Evolutionary conservation across 805 yeast species (phyloP).

Genomic region (Maudiozyma turicensis): DNA sequence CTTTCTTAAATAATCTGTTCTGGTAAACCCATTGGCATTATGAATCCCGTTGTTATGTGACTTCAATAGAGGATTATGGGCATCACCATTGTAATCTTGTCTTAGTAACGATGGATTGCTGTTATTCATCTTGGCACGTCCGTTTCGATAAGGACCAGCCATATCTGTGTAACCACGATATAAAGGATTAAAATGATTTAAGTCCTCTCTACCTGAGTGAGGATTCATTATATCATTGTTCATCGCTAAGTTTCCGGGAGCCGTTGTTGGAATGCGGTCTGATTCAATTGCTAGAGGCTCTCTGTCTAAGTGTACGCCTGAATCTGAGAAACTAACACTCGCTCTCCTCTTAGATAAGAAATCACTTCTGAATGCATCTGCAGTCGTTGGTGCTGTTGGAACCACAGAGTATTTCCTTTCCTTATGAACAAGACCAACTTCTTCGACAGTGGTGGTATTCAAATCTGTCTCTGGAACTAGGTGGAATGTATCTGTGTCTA

Average conservation of each 20-base stretch:
- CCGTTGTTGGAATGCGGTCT: not conserved
- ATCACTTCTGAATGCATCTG: conserved; percentile 13
- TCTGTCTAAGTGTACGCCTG: conserved; percentile 1
- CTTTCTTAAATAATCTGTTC: not conserved
- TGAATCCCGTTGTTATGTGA: no score
- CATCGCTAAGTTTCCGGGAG: not conserved
- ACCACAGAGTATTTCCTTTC: conserved; percentile 66
- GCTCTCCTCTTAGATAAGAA: conserved; percentile 9
- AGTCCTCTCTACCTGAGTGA: not conserved
- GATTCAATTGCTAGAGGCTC: not conserved
- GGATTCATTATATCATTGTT: not conserved
- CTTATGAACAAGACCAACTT: conserved; percentile 58
- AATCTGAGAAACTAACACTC: conserved; percentile 6
- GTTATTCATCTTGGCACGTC: not conserved
- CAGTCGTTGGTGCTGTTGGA: conserved; percentile 56
- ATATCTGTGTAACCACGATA: not conserved
- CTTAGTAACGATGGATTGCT: not conserved
- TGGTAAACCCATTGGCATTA: not conserved
- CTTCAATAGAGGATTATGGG: not conserved
- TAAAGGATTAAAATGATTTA: not conserved
- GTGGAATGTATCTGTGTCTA: conserved; percentile 63
- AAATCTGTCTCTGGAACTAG: conserved; percentile 42
- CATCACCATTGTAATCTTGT: not conserved
- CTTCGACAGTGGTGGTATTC: conserved; percentile 46
- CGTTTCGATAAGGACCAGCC: not conserved